Conservation (phyloP, 2,329 filamentous ascomycete genomes). For the Cladorrhinum sp. region DNA sequence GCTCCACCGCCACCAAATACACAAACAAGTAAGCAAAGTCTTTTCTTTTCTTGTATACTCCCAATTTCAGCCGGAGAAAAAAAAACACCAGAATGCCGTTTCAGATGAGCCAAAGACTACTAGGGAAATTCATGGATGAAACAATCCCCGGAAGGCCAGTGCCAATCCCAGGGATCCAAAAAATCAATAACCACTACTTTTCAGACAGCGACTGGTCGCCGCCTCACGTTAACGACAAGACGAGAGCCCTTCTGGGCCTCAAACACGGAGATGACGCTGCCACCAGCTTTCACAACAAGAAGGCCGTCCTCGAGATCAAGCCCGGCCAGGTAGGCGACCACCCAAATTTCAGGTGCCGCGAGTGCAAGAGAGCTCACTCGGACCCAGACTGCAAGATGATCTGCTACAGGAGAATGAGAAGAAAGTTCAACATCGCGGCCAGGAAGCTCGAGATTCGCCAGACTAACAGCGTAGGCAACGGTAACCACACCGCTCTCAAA, state of each 20-base stretch:
- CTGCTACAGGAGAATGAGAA: background rate
- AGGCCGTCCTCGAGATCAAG: background rate
- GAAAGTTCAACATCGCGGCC: background rate
- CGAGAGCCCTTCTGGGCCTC: background rate
- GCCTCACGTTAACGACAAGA: background rate
- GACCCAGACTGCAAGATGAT: background rate
- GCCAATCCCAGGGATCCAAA: background rate
- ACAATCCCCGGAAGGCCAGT: background rate
- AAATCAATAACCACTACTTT: background rate
- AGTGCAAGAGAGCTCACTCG: background rate
- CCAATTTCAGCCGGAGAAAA: too few relatives aligned
- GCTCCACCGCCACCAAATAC: too few relatives aligned
- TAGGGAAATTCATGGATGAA: background rate
- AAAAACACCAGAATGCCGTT: too few relatives aligned
- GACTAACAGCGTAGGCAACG: background rate
- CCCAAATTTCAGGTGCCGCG: background rate
- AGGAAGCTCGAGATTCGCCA: conserved; percentile 12
- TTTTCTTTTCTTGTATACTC: too few relatives aligned
- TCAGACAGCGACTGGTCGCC: background rate
- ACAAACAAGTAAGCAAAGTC: too few relatives aligned
- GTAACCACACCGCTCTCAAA: too few relatives aligned
- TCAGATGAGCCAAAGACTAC: background rate
- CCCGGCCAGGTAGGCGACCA: background rate
- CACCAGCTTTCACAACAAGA: background rate
- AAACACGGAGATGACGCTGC: background rate